A percentile compares a stretch with the other conserved stretches of the same genome.
These are phyloP conservation scores for Colletotrichum sojae DNA, from an alignment of 2,329 filamentous ascomycete genomes.

Conservation along the genomic window DNA sequence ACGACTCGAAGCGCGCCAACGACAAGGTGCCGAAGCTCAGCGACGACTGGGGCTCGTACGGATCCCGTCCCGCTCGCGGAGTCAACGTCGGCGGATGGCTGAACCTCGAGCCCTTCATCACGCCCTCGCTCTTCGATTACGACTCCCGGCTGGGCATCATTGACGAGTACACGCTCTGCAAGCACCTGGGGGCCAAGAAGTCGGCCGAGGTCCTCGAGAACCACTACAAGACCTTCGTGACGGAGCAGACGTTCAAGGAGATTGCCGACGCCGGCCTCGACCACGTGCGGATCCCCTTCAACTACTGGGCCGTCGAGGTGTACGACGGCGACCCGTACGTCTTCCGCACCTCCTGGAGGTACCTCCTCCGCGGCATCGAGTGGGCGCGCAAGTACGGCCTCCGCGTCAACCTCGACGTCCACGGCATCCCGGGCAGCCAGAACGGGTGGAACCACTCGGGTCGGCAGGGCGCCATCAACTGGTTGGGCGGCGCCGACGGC, in stretches of 20 bases:
- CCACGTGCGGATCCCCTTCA: conserved; percentile 95
- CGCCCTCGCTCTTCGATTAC: conserved; percentile 86
- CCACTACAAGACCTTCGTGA: conserved; percentile 93
- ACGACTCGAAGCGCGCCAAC: conserved; percentile 86
- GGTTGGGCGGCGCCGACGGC: conserved; percentile 93
- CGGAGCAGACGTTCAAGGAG: conserved; percentile 84
- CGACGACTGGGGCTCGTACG: conserved; percentile 82
- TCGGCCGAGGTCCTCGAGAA: conserved; percentile 81
- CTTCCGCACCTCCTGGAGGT: conserved; percentile 89
- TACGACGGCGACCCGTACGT: conserved; percentile 93
- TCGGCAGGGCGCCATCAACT: conserved; percentile 82
- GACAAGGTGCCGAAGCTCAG: conserved; percentile 83
- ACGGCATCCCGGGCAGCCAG: conserved; percentile 92
- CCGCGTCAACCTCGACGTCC: conserved; percentile 92
- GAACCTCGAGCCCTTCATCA: conserved; percentile 94
- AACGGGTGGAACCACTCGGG: conserved; percentile 99
- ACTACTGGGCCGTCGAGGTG: conserved; percentile 92
- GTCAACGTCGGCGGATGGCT: conserved; percentile 97
- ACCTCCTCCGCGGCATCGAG: conserved; percentile 92
- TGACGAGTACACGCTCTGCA: conserved; percentile 88
- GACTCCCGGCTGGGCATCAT: conserved; percentile 77
- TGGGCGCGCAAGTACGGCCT: conserved; percentile 94
- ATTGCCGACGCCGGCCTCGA: conserved; percentile 92
- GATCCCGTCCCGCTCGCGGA: conserved; percentile 83
- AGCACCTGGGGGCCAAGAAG: conserved; percentile 76